Evolutionary conservation across 148 eudicot genomes (phyloP).

Genomic region (Persicaria maculosa): DNA sequence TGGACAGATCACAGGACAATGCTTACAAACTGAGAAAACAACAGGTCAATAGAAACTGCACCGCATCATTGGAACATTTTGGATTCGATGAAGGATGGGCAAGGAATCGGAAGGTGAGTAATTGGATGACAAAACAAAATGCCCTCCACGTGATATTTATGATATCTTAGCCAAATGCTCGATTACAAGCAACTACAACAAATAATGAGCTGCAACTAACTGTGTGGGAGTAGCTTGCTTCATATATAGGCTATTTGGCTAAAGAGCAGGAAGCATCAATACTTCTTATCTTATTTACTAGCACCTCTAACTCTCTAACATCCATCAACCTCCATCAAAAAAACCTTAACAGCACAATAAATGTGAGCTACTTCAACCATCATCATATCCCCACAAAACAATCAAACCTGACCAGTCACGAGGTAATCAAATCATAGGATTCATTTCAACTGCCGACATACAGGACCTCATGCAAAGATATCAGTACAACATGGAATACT

Average conservation of each 20-base stretch:
- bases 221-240: background rate
- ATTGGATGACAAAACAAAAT: background rate
- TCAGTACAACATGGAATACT: background rate
- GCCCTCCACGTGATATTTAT: background rate
- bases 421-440: background rate
- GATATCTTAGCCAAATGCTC: slow-evolving; percentile 3
- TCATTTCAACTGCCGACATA: background rate
- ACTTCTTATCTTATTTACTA: background rate
- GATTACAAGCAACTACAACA: background rate
- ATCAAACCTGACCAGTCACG: background rate
- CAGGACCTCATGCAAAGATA: background rate
- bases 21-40: background rate
- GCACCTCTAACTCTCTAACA: slow-evolving; percentile 3
- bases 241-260: background rate
- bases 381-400: background rate
- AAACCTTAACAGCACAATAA: background rate
- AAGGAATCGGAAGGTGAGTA: background rate
- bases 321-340: background rate
- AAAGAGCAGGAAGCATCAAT: background rate
- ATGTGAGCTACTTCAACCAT: background rate
- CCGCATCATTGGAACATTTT: background rate
- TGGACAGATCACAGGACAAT: slow-evolving; percentile 4
- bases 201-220: slow-evolving; percentile 1
- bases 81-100: background rate
- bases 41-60: background rate